phyloP scores from a whole-genome alignment of 2,329 filamentous ascomycete genomes.

The Exophiala lecanii-corni region DNA sequence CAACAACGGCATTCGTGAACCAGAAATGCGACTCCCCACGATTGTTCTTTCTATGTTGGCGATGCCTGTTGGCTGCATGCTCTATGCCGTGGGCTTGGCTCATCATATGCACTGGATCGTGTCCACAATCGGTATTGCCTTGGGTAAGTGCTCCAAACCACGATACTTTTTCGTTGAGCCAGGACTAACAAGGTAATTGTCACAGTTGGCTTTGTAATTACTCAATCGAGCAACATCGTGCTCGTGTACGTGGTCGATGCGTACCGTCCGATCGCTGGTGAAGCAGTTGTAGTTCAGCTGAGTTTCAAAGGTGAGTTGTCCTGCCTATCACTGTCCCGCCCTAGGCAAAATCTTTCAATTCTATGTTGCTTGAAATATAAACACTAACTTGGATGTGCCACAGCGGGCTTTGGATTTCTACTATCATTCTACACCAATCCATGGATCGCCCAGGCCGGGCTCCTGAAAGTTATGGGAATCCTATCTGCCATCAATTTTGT shows the following conservation, averaged over 20 bases:
- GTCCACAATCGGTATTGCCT: constrained; percentile 46
- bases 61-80: constrained; percentile 33
- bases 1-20: constrained; percentile 39
- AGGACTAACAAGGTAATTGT: no score
- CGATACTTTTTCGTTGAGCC: no score
- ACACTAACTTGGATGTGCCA: not conserved
- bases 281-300: no score
- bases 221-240: no score
- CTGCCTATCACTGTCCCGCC: no score
- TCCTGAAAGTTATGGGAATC: constrained; percentile 1
- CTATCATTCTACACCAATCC: constrained; percentile 7
- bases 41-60: constrained; percentile 34
- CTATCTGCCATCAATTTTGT: constrained; percentile 1
- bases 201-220: no score
- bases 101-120: constrained; percentile 47
- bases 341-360: constrained; percentile 7
- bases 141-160: no score
- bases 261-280: constrained; percentile 46
- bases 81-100: constrained; percentile 42
- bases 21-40: constrained; percentile 40
- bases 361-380: no score
- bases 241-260: constrained; percentile 48
- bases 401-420: constrained; percentile 6
- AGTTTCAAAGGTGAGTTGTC: no score
- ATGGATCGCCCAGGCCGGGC: constrained; percentile 4